Conservation (phyloP, 495 filamentous ascomycete genomes). For the Geoglossum glabrum region DNA sequence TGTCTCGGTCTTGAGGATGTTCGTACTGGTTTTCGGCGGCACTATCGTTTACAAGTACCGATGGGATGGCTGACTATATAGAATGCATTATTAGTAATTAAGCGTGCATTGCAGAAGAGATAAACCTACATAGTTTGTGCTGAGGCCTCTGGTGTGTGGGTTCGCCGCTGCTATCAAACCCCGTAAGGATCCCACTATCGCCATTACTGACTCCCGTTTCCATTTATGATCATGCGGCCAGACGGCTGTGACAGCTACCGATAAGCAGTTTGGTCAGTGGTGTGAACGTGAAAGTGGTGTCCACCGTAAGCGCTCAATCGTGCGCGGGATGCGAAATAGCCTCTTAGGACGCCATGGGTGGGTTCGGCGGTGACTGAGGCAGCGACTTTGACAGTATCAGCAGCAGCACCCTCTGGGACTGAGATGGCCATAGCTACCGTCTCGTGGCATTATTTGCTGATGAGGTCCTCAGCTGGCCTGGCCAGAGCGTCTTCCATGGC, state of each 20-base stretch:
- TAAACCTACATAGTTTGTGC: slow-evolving; percentile 19
- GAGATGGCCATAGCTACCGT: slow-evolving; percentile 1
- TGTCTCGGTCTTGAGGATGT: slow-evolving; percentile 28
- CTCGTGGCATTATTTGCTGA: too few relatives aligned
- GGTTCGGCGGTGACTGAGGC: slow-evolving; percentile 22
- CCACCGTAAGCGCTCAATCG: slow-evolving; percentile 30
- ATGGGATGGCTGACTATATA: slow-evolving; percentile 19
- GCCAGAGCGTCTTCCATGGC: too few relatives aligned
- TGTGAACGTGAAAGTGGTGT: slow-evolving; percentile 36
- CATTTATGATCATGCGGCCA: too few relatives aligned
- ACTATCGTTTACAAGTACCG: slow-evolving; percentile 30
- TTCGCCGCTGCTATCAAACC: slow-evolving; percentile 16
- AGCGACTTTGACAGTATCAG: slow-evolving; percentile 13
- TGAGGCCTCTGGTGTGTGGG: slow-evolving; percentile 29
- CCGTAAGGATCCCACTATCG: slow-evolving; percentile 26
- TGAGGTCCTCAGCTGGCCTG: too few relatives aligned
- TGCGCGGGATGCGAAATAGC: slow-evolving; percentile 27
- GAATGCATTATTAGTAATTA: background rate
- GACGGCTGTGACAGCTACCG: too few relatives aligned
- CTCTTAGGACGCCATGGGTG: slow-evolving; percentile 23
- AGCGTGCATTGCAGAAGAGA: background rate
- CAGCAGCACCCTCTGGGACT: slow-evolving; percentile 7
- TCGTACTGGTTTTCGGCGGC: slow-evolving; percentile 24
- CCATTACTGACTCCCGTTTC: slow-evolving; percentile 31
- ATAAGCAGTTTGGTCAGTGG: slow-evolving; percentile 39